phyloP scores from a whole-genome alignment of 257 asterid genomes.

The Prunella vulgaris region DNA sequence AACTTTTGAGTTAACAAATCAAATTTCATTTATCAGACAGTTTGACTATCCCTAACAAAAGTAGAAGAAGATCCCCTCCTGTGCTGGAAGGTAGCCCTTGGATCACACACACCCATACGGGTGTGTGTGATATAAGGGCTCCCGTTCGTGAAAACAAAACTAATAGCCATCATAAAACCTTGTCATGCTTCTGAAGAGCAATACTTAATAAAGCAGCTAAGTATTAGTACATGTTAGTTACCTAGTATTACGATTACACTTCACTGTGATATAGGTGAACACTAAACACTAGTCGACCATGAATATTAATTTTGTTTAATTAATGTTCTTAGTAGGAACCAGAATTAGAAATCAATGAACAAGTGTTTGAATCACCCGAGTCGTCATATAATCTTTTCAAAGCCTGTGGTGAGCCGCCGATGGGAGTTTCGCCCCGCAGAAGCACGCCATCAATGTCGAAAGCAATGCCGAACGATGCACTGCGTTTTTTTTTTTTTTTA shows the following conservation, averaged over 20 bases:
- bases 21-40: not conserved
- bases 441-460: conserved; percentile 96
- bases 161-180: not conserved
- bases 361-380: conserved; percentile 34
- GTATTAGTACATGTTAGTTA: not conserved
- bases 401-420: conserved; percentile 82
- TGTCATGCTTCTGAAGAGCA: conserved; percentile 6
- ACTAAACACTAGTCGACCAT: not conserved
- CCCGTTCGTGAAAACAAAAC: not conserved
- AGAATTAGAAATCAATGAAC: not conserved
- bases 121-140: too few relatives aligned
- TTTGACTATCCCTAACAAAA: not conserved
- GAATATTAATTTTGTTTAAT: not conserved
- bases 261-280: not conserved
- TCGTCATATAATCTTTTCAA: conserved; percentile 63
- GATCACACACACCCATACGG: too few relatives aligned
- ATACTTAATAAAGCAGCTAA: not conserved
- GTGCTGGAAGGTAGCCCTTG: too few relatives aligned
- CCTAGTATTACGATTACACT: not conserved
- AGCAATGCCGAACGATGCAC: conserved; percentile 72
- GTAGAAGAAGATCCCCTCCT: too few relatives aligned
- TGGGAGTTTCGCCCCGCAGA: conserved; percentile 67
- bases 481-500: not conserved
- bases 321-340: not conserved
- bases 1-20: not conserved